A percentile compares a stretch with the other conserved stretches of the same genome.
These are phyloP conservation scores for Plantago elongata DNA, from an alignment of 257 asterid species.

Conservation along the genomic window DNA sequence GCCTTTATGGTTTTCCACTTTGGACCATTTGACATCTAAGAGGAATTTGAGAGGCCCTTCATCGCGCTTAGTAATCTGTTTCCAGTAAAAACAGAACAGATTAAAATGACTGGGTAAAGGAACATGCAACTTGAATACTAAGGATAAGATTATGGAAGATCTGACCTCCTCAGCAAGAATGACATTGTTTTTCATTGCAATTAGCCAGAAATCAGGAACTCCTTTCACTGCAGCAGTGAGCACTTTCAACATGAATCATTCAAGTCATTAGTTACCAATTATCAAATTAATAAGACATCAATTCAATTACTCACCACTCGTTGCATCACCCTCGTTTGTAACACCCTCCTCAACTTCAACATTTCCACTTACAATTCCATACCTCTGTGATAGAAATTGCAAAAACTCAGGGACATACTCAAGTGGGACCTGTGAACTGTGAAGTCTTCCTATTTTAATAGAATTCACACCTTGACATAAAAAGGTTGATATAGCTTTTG, in stretches of 20 bases:
- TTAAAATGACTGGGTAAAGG: not conserved
- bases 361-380: conserved; percentile 50
- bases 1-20: conserved; percentile 62
- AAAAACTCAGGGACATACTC: not conserved
- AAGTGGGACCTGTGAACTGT: not conserved
- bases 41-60: conserved; percentile 72
- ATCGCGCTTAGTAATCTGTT: conserved; percentile 72
- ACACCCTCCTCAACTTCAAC: conserved; percentile 36
- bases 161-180: conserved; percentile 71
- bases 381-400: conserved; percentile 36
- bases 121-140: not conserved
- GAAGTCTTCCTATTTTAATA: not conserved
- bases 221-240: conserved; percentile 48
- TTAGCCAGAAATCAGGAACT: conserved; percentile 44
- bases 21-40: conserved; percentile 69
- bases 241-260: not conserved
- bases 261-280: not conserved
- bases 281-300: not conserved
- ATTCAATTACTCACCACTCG: conserved; percentile 14
- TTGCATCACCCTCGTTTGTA: conserved; percentile 11
- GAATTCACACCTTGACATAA: conserved; percentile 38
- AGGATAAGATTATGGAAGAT: conserved; percentile 18
- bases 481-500: conserved; percentile 60
- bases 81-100: conserved; percentile 6
- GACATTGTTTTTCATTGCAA: conserved; percentile 73